phyloP scores from a whole-genome alignment of 257 asterid genomes.

The Capsicum pubescens region DNA sequence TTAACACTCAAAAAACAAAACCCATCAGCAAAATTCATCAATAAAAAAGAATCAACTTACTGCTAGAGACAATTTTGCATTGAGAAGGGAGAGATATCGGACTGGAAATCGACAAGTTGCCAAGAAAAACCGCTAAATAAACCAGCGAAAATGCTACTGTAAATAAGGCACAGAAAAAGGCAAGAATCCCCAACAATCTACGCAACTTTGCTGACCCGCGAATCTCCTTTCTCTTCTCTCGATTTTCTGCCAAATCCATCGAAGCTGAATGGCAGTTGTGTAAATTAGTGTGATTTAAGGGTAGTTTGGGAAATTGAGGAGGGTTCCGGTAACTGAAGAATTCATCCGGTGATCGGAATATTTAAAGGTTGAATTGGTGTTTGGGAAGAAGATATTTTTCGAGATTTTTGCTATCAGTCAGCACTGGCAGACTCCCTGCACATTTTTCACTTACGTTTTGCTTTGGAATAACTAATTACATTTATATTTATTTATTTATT shows the following conservation, averaged over 20 bases:
- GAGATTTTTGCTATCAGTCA: neutral
- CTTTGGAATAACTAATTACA: neutral
- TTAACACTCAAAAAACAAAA: neutral
- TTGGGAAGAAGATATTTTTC: slow-evolving; percentile 28
- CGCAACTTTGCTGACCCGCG: slow-evolving; percentile 48
- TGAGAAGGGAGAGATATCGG: slow-evolving; percentile 83
- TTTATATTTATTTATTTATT: no score
- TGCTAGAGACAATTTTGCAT: slow-evolving; percentile 85
- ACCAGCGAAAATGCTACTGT: slow-evolving; percentile 54
- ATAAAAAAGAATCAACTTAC: slow-evolving; percentile 49
- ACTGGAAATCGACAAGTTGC: slow-evolving; percentile 69
- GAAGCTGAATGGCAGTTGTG: slow-evolving; percentile 23
- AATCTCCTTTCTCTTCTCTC: slow-evolving; percentile 39
- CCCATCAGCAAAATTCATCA: neutral
- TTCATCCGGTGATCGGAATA: slow-evolving; percentile 60
- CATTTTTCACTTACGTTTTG: slow-evolving; percentile 10
- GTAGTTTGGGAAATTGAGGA: neutral
- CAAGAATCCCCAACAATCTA: slow-evolving; percentile 45
- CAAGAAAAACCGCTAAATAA: slow-evolving; percentile 64
- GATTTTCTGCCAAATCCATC: slow-evolving; percentile 65
- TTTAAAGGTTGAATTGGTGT: neutral
- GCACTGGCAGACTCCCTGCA: neutral
- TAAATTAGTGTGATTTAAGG: neutral
- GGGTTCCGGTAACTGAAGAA: slow-evolving; percentile 62
- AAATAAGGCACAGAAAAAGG: slow-evolving; percentile 49